Evolutionary conservation across 495 filamentous ascomycete genomes (phyloP).

Genomic region (Staphylotrichum longicolle): DNA sequence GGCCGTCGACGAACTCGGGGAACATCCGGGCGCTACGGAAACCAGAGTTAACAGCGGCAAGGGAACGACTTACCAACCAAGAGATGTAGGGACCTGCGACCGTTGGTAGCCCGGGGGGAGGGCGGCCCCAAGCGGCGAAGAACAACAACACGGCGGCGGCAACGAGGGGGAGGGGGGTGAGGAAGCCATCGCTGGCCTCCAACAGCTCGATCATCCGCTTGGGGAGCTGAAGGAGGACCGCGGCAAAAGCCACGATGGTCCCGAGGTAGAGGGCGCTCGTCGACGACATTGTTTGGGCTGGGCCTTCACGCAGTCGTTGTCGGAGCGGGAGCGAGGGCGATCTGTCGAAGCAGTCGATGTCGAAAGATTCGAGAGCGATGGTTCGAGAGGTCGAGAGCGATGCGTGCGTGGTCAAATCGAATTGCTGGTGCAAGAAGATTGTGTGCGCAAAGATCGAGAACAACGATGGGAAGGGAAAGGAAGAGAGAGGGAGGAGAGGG

Average conservation of each 20-base stretch:
- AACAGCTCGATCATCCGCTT: not conserved
- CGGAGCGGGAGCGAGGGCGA: not conserved
- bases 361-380: not conserved
- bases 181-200: not conserved
- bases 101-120: not conserved
- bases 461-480: not conserved
- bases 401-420: not conserved
- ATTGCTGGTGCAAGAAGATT: not conserved
- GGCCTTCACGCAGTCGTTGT: not conserved
- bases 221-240: not conserved
- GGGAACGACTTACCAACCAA: not conserved
- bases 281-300: conserved; percentile 1
- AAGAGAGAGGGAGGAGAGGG: conserved; percentile 4
- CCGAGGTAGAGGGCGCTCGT: conserved; percentile 4
- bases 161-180: not conserved
- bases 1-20: not conserved
- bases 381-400: too few relatives aligned
- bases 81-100: not conserved
- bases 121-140: not conserved
- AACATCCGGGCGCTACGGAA: not conserved
- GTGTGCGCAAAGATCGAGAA: not conserved
- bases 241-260: not conserved
- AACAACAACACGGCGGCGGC: not conserved
- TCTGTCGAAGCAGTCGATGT: not conserved
- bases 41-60: not conserved